Base-by-base conservation (phyloP, 352 stramenopile genomes). In the Globisporangium viniferum region DNA sequence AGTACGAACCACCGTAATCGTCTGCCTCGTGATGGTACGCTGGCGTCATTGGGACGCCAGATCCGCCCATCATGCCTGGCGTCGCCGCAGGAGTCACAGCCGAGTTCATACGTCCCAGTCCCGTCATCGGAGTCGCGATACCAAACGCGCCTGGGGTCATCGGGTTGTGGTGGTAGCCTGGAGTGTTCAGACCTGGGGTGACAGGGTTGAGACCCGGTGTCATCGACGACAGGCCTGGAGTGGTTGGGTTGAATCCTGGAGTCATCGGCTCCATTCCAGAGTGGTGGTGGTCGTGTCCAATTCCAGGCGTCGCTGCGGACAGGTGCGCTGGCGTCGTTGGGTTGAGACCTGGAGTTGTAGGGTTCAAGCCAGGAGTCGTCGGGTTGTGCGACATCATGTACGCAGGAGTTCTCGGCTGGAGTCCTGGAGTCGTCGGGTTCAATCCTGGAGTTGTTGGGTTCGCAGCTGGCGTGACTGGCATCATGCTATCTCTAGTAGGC, bases 181-280 rank as follows among this genome's bases (percentile, higher is more conserved):
- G 85, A 9, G 87, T 94, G 67, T 90, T 92, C 65, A 94, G 78
- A 56, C 88, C 86, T 39, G 88, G 88, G 15, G 88, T 95, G 15
- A 92, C 83, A 4, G 88, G 88, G 69, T 93, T 93, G 48, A 95
- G 74, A 49, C 88, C 86, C 53, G 85, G 84, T 15, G 87, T 93
- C 84, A 92, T 94, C 5, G 85, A 79, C 4, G 84, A 88, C 59
- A 94, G 71, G 12, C 88, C 86, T 29, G 88, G 88, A 2, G 88
- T 94, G 36, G 89, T 93, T n/a, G 86, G 87, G 61, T 93, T 93
- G 63, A 96, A 94, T 1, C 89, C 89, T 41, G 89, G 89, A 54
- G 89, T 96, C 85, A 93, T 95, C 18, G 89, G 89, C 64, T 96
- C 86, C 82, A 94, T 93, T 57, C 78, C 81, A 58, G 85, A 84